Percentiles rank a stretch among this genome's conserved stretches.
phyloP scores from a whole-genome alignment of 495 filamentous ascomycete species.

The Penicillium canescens region DNA sequence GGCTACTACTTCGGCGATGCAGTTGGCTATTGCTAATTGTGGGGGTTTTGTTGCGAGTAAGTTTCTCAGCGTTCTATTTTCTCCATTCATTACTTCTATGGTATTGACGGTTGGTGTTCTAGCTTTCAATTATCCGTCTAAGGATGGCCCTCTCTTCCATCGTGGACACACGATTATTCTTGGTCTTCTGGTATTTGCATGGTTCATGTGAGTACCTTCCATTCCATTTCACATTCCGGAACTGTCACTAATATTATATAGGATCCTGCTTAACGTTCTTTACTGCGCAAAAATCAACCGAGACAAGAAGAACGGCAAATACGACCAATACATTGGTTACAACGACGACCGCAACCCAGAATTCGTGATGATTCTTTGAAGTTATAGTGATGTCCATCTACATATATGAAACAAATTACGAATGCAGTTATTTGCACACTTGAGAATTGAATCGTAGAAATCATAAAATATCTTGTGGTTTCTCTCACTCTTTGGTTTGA shows the following conservation, averaged over 20 bases:
- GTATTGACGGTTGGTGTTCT: background rate
- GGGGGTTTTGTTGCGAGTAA: constrained; percentile 58
- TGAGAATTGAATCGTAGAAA: background rate
- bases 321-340: constrained; percentile 55
- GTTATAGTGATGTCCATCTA: too few species aligned
- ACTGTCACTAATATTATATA: constrained; percentile 18
- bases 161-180: constrained; percentile 62
- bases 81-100: background rate
- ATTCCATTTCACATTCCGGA: background rate
- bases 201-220: constrained; percentile 59
- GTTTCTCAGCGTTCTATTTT: constrained; percentile 19
- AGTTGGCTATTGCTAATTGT: constrained; percentile 57
- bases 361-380: constrained; percentile 62
- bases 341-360: constrained; percentile 67
- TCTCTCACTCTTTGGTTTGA: too few species aligned
- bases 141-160: constrained; percentile 46
- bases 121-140: constrained; percentile 60
- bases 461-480: background rate
- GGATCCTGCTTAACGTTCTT: constrained; percentile 62
- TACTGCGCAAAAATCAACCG: constrained; percentile 67
- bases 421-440: too few species aligned
- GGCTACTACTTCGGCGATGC: constrained; percentile 53
- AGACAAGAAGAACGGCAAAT: constrained; percentile 64
- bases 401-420: too few species aligned
- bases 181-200: constrained; percentile 56